phyloP scores from a whole-genome alignment of 2,329 filamentous ascomycete genomes.

The Chaetomium sp. region DNA sequence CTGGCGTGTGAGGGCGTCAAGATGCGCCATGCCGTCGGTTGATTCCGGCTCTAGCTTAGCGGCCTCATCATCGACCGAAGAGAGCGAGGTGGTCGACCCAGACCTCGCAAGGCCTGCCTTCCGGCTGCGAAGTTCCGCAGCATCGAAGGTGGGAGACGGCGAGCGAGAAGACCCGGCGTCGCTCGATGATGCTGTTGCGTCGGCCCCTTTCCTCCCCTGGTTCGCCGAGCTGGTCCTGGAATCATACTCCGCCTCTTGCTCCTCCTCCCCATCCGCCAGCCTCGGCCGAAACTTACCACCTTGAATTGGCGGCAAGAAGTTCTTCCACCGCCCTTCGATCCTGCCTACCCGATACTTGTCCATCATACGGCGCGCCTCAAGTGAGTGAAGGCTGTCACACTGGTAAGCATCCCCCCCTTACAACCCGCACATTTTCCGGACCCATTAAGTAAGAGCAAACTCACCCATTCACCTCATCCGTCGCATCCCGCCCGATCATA shows the following conservation, averaged over 20 bases:
- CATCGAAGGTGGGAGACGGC: constrained; percentile 46
- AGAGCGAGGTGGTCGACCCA: constrained; percentile 55
- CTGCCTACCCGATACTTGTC: constrained; percentile 74
- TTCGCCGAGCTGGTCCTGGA: neutral
- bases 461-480: constrained; percentile 87
- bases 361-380: constrained; percentile 70
- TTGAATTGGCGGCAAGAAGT: constrained; percentile 88
- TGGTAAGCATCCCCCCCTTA: constrained; percentile 1
- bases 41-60: constrained; percentile 36
- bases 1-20: constrained; percentile 67
- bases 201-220: constrained; percentile 19
- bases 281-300: constrained; percentile 49
- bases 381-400: constrained; percentile 66
- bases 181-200: constrained; percentile 33
- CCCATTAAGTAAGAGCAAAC: constrained; percentile 28
- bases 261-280: constrained; percentile 22
- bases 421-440: neutral
- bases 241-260: constrained; percentile 12
- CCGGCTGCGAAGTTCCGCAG: constrained; percentile 28
- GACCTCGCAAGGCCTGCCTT: constrained; percentile 29
- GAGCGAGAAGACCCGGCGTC: constrained; percentile 36
- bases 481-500: constrained; percentile 90
- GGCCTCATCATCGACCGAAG: constrained; percentile 44
- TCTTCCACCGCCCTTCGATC: constrained; percentile 74
- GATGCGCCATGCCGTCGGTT: constrained; percentile 52